phyloP scores from a whole-genome alignment of 2,329 filamentous ascomycete genomes.

The Xylaria sp. region DNA sequence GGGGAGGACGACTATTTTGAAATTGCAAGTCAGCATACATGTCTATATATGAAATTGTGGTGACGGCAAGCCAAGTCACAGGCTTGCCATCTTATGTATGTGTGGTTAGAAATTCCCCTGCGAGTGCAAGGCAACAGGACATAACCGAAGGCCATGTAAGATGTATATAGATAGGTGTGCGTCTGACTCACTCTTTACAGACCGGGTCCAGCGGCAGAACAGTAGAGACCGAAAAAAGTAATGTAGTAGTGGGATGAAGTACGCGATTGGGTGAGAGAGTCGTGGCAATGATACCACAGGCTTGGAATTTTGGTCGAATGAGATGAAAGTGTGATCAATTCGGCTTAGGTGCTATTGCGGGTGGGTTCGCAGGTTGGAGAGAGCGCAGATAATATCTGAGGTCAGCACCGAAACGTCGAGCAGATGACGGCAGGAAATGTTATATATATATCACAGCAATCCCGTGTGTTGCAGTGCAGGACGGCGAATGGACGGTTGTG shows the following conservation, averaged over 20 bases:
- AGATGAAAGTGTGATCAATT: constrained; percentile 37
- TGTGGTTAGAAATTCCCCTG: constrained; percentile 33
- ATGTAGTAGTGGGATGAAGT: constrained; percentile 34
- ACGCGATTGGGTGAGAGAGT: constrained; percentile 47
- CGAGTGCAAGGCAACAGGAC: constrained; percentile 27
- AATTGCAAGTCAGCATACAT: constrained; percentile 39
- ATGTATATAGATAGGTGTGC: constrained; percentile 39
- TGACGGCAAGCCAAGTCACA: constrained; percentile 27
- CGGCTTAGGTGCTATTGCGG: constrained; percentile 37
- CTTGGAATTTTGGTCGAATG: constrained; percentile 49
- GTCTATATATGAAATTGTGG: constrained; percentile 36
- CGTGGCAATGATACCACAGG: constrained; percentile 47
- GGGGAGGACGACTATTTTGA: constrained; percentile 20
- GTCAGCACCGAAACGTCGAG: constrained; percentile 50
- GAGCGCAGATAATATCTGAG: constrained; percentile 50
- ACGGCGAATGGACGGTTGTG: constrained; percentile 31
- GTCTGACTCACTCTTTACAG: constrained; percentile 52
- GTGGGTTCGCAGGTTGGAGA: constrained; percentile 39
- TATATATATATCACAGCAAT: constrained; percentile 46
- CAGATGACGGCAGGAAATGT: constrained; percentile 45
- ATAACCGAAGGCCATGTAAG: constrained; percentile 41
- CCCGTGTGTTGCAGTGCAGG: constrained; percentile 40
- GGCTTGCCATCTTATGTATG: constrained; percentile 27
- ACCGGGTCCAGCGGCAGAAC: constrained; percentile 47
- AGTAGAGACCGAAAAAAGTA: constrained; percentile 42